These are phyloP conservation scores for Phaeosphaeria sp. DNA, from an alignment of 2,329 filamentous ascomycete species.

Conservation along the genomic window DNA sequence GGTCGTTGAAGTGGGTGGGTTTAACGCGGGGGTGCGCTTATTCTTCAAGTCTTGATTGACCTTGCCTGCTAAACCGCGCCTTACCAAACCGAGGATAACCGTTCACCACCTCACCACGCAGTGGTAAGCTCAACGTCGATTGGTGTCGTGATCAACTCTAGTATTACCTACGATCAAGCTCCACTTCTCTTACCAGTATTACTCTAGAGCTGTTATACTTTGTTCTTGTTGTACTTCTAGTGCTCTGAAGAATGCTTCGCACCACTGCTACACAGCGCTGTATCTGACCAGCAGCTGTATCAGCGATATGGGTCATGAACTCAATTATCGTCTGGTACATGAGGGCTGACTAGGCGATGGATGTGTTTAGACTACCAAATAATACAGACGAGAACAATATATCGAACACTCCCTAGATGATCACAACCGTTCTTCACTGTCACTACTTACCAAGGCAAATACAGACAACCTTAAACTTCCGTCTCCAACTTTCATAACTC, in stretches of 20 bases:
- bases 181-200: too few relatives aligned
- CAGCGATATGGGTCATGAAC: background rate
- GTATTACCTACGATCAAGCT: too few relatives aligned
- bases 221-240: background rate
- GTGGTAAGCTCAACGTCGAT: background rate
- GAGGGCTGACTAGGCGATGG: background rate
- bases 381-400: background rate
- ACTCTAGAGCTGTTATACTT: too few relatives aligned
- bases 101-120: slow-evolving; percentile 15
- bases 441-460: background rate
- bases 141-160: background rate
- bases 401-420: background rate
- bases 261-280: background rate
- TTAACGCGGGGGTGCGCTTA: slow-evolving; percentile 12
- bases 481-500: background rate
- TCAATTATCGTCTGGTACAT: background rate
- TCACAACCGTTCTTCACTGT: background rate
- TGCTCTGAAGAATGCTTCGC: background rate
- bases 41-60: slow-evolving; percentile 6
- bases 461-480: background rate
- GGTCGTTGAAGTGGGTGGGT: slow-evolving; percentile 13
- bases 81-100: slow-evolving; percentile 18
- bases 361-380: background rate
- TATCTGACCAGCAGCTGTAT: background rate
- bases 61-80: slow-evolving; percentile 6